Conservation (phyloP, 2,329 filamentous ascomycete species). For the Albifimbria verrucaria region DNA sequence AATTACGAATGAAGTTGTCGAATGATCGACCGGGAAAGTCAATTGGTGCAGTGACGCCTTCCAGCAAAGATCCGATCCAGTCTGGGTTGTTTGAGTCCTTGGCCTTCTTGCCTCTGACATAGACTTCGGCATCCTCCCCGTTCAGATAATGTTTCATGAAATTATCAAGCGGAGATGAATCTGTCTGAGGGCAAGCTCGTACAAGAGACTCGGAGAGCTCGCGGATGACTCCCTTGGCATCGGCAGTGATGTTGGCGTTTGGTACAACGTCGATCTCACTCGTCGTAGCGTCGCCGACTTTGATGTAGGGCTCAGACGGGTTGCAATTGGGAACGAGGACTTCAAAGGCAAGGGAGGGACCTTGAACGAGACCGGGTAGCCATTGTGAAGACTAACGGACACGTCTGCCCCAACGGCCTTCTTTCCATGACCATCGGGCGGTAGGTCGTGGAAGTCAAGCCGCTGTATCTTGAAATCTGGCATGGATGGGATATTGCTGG, state of each 20-base stretch:
- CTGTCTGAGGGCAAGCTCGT: conserved; percentile 68
- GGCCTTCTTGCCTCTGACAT: conserved; percentile 73
- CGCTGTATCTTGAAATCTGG: conserved; percentile 80
- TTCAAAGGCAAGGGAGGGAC: conserved; percentile 79
- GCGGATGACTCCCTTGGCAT: conserved; percentile 68
- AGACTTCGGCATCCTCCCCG: conserved; percentile 74
- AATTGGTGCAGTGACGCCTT: conserved; percentile 78
- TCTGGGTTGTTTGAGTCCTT: conserved; percentile 66
- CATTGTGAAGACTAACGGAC: conserved; percentile 67
- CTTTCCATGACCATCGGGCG: conserved; percentile 39
- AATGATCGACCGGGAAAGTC: conserved; percentile 80
- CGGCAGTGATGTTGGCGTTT: conserved; percentile 61
- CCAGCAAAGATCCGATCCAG: conserved; percentile 80
- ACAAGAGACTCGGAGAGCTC: conserved; percentile 73
- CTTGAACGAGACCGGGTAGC: conserved; percentile 72
- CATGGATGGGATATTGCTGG: conserved; percentile 68
- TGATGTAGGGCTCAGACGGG: conserved; percentile 67
- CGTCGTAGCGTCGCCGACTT: conserved; percentile 73
- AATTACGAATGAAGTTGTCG: conserved; percentile 81
- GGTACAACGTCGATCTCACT: conserved; percentile 65
- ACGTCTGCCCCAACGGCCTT: conserved; percentile 79
- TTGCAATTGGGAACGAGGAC: conserved; percentile 82
- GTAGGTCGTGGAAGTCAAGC: conserved; percentile 75
- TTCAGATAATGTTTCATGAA: conserved; percentile 79
- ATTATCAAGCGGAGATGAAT: conserved; percentile 79